Conservation (phyloP, 768 basidiomycete species). For the Suillus hirtellus region DNA sequence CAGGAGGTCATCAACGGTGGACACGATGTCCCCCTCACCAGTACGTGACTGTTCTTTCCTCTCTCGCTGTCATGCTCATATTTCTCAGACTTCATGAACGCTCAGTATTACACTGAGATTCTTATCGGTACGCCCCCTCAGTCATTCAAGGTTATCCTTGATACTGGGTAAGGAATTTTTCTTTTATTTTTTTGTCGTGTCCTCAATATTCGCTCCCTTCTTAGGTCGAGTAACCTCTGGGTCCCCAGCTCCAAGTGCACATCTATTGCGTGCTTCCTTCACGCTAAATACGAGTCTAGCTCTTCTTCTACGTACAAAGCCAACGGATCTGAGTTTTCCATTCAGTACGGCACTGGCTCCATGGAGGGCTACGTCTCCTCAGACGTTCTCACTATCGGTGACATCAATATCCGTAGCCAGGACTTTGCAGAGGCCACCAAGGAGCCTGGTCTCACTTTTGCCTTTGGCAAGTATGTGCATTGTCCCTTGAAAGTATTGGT, state of each 20-base stretch:
- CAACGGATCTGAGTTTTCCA: constrained; percentile 87
- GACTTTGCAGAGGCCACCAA: constrained; percentile 96
- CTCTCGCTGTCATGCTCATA: constrained; percentile 13
- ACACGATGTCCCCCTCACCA: constrained; percentile 85
- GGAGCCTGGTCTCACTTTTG: constrained; percentile 96
- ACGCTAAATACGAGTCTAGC: constrained; percentile 84
- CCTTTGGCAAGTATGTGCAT: constrained; percentile 82
- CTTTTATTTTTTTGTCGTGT: constrained; percentile 2
- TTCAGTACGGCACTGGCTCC: constrained; percentile 93
- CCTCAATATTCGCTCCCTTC: constrained; percentile 7
- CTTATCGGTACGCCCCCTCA: constrained; percentile 83
- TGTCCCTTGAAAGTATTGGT: background rate
- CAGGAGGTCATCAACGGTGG: constrained; percentile 74
- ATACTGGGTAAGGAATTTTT: constrained; percentile 66
- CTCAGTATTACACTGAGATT: constrained; percentile 94
- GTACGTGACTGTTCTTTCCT: constrained; percentile 49
- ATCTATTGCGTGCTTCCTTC: constrained; percentile 93
- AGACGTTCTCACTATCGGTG: constrained; percentile 80
- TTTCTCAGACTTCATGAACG: constrained; percentile 89
- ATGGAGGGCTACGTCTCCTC: constrained; percentile 95
- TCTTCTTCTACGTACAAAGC: constrained; percentile 83
- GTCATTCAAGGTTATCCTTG: constrained; percentile 89
- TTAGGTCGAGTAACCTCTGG: constrained; percentile 92
- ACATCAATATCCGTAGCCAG: constrained; percentile 68
- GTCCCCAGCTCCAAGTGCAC: constrained; percentile 81